Evolutionary conservation across 371 early-diverging fungal species (phyloP), one percentile per base, ranked within the genome.

Genomic region (Capillidium heterosporum): DNA sequence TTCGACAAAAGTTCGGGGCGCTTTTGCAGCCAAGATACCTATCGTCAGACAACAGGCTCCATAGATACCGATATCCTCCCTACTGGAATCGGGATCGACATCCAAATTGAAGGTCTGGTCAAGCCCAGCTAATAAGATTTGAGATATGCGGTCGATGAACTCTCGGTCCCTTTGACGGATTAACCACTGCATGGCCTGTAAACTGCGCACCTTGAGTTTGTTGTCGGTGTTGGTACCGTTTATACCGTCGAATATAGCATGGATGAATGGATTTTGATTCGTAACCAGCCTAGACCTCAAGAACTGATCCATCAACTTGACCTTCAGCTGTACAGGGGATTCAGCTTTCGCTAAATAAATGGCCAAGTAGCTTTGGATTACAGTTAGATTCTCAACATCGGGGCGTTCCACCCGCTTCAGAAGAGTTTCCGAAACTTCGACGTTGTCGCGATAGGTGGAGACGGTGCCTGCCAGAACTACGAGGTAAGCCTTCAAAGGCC

Each of bases 141-240:
- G 35, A 7, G 35, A 35, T 7, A 35, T 35, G 4, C 35, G 7
- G 13, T 35, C 35, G 35, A 35, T 35, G 13, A 7, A 35, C 13
- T 35, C 13, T 35, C 13, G 4, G 13, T 35, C 35, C 35, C 35
- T 4, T 81, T 85, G 85, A 13, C 85, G 64, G 21, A 86, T 83
- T 35, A 82, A 72, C 92, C 94, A 93, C 56, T 89, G 90, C 48
- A 91, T 65, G 64, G 84, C 91, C 0, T 72, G 63, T 78, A 91
- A 81, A 1, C 88, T 85, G 0, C 79, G 74, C 65, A 78, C 68
- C 24, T 83, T 71, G 29, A 90, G 63, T 41, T 81, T 85, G 7
- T 69, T 52, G 19, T 67, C 81, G 1, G 3, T 39, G 29, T 41
- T 15, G 42, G 44, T 67, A 77, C 83, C 83, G 63, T 82, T 84